Percentiles rank a stretch among this genome's conserved stretches.
phyloP scores from a whole-genome alignment of 2,329 filamentous ascomycete genomes.

The Xenoacremonium recifei region DNA sequence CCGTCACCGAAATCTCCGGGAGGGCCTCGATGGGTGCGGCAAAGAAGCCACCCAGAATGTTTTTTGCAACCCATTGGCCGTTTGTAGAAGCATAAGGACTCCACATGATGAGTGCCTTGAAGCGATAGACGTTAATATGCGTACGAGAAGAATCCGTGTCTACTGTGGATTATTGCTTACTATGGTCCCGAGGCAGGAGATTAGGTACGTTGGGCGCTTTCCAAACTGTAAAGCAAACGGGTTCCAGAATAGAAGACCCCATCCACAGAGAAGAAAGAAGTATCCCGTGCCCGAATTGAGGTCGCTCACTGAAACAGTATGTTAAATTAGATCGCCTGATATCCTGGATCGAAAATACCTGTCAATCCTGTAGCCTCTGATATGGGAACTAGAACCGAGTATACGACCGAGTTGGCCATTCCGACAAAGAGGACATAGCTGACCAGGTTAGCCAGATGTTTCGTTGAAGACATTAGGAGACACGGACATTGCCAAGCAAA shows the following conservation, averaged over 20 bases:
- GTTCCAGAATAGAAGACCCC: constrained; percentile 46
- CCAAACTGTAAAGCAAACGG: constrained; percentile 46
- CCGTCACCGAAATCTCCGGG: constrained; percentile 39
- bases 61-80: constrained; percentile 40
- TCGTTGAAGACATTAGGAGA: no score
- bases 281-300: constrained; percentile 39
- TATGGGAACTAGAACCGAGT: constrained; percentile 37
- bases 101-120: no score
- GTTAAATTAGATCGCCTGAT: no score
- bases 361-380: constrained; percentile 29
- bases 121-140: no score
- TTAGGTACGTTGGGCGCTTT: constrained; percentile 38
- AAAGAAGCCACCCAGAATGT: constrained; percentile 40
- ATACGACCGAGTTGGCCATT: no score
- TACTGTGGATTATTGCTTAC: no score
- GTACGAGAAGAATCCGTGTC: no score
- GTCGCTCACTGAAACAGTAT: constrained; percentile 30
- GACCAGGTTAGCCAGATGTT: no score
- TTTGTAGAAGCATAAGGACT: constrained; percentile 33
- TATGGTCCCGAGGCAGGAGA: constrained; percentile 33
- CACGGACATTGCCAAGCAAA: no score
- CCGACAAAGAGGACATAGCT: no score
- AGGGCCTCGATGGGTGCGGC: constrained; percentile 42
- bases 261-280: constrained; percentile 44
- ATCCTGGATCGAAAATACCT: no score